These are phyloP conservation scores for Diplocarpon mali DNA, from an alignment of 2,329 filamentous ascomycete genomes.

Conservation along the genomic window DNA sequence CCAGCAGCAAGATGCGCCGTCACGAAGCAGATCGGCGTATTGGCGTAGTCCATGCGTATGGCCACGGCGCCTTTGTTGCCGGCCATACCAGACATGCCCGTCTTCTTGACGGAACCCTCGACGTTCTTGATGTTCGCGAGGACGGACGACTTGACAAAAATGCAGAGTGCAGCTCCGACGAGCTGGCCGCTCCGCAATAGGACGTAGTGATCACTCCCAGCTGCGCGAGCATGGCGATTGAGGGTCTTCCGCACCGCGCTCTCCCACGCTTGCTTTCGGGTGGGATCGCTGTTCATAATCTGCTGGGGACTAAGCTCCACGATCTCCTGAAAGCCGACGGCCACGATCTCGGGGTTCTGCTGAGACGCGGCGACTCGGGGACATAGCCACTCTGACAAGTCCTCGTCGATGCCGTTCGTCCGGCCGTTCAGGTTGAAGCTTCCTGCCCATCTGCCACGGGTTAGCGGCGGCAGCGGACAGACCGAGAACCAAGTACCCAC, in stretches of 20 bases:
- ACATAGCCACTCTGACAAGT: conserved; percentile 79
- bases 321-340: conserved; percentile 93
- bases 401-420: conserved; percentile 63
- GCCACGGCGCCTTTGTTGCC: conserved; percentile 97
- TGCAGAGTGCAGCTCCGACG: conserved; percentile 82
- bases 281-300: conserved; percentile 96
- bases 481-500: conserved; percentile 7
- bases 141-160: conserved; percentile 74
- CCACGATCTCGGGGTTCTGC: conserved; percentile 71
- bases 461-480: neutral
- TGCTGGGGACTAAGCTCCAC: conserved; percentile 96
- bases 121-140: conserved; percentile 87
- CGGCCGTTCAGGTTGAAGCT: conserved; percentile 94
- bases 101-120: conserved; percentile 90
- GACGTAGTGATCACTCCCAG: conserved; percentile 70
- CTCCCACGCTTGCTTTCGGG: conserved; percentile 79
- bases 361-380: conserved; percentile 47
- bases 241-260: conserved; percentile 64
- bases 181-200: conserved; percentile 84
- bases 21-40: conserved; percentile 86
- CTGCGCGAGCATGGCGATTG: conserved; percentile 56
- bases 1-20: conserved; percentile 94
- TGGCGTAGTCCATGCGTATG: conserved; percentile 89
- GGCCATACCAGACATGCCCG: conserved; percentile 89
- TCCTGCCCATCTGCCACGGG: conserved; percentile 43